Base-by-base conservation (phyloP, 331 rosid genomes). In the Rosa hybrid region DNA sequence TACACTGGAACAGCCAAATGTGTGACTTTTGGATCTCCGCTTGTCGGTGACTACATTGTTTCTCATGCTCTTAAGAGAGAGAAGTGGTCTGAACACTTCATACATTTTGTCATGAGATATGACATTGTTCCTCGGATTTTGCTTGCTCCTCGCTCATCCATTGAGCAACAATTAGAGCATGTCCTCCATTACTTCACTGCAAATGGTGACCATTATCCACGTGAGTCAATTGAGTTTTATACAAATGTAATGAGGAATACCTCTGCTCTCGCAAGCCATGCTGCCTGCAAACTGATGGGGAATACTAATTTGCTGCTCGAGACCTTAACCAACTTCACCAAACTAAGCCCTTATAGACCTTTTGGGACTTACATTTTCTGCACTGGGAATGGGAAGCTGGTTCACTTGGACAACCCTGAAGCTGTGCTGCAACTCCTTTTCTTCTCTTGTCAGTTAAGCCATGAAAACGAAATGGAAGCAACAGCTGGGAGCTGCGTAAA, bases 11-110 rank as follows among this genome's bases (percentile, higher is more conserved):
- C 68, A 11, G 85, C 90, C 3, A 2, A 56, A 1, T 95, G 98
- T 77, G 72, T 91, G 23, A 91, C 99, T 53, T 95, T 95, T 50
- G 97, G 99, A 9, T 88, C 96, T 76, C 98, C 99, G 16, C 90
- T 93, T 3, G 62, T 90, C 30, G 98, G 96, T 6, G 81, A 89
- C 77, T 91, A 75, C 45, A 85, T 95, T 63, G 72, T 95, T 76
- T 84, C 96, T 80, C 99, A 93, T 76, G 93, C 97, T 56, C 86
- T 96, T 17, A 81, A 77, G 64, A 68, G 99, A 54, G 93, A 95
- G 88, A 83, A 89, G 0, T 95, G 98, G 98, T 83, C 90, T 42
- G 4, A 12, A 6, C 34, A 81, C 72, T 93, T 95, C 84, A 56
- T 86, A 25, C 91, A 93, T 78, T 90, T 91, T 41, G 87, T 91